Conservation (phyloP, 163 green algal species). For the Chlorella variabilis region DNA sequence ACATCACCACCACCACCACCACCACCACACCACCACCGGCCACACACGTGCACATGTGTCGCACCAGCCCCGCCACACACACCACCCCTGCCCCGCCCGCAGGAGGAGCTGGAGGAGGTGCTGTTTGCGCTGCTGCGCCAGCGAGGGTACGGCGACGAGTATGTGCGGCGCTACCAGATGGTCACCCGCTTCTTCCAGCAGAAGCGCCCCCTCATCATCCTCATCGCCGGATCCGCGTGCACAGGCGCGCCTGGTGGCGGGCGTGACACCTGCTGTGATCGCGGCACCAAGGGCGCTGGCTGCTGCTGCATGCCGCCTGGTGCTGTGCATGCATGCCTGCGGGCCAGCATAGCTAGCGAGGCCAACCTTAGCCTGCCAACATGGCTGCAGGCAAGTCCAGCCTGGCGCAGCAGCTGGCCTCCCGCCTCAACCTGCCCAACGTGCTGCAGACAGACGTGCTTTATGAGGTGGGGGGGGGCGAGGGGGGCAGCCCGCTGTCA, state of each 20-base stretch:
- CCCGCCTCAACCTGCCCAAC: conserved; percentile 93
- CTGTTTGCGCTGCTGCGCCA: conserved; percentile 78
- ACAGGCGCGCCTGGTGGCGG: conserved; percentile 53
- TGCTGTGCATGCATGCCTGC: too few relatives aligned
- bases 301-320: too few relatives aligned
- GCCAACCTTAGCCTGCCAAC: too few relatives aligned
- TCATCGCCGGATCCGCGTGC: conserved; percentile 82
- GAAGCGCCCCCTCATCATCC: conserved; percentile 82
- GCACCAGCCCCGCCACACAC: too few relatives aligned
- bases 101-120: conserved; percentile 77
- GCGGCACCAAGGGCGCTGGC: too few relatives aligned
- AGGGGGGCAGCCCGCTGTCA: too few relatives aligned
- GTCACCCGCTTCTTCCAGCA: conserved; percentile 82
- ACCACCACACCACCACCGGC: background rate
- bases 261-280: too few relatives aligned
- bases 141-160: conserved; percentile 82
- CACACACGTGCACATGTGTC: background rate
- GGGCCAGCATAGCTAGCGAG: too few relatives aligned
- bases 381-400: conserved; percentile 85
- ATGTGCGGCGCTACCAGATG: conserved; percentile 87
- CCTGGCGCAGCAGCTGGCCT: conserved; percentile 88
- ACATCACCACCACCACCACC: background rate
- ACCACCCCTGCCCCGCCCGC: background rate
- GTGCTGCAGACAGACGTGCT: conserved; percentile 88
- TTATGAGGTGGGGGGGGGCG: conserved; percentile 58